phyloP scores from a whole-genome alignment of 1,139 yeast species.

The Yamadazyma triangularis region DNA sequence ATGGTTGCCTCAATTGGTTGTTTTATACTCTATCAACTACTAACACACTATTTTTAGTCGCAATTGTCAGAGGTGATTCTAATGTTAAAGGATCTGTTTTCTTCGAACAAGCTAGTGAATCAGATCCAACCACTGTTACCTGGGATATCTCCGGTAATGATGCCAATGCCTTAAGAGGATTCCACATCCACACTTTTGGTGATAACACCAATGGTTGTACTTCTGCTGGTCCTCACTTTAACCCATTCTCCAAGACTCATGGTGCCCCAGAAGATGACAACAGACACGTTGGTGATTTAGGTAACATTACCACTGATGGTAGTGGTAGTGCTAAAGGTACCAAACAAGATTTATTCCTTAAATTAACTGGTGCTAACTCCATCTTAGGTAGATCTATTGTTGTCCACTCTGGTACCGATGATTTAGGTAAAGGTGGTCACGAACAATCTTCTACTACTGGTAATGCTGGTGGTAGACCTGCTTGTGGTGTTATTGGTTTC shows the following conservation, averaged over 20 bases:
- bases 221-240: conserved; percentile 98
- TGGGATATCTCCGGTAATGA: conserved; percentile 89
- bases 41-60: conserved; percentile 52
- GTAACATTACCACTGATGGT: conserved; percentile 85
- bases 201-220: conserved; percentile 99
- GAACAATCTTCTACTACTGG: conserved; percentile 95
- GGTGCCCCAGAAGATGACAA: conserved; percentile 89
- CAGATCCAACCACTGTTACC: conserved; percentile 76
- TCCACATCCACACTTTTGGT: conserved; percentile 98
- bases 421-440: conserved; percentile 93
- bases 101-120: conserved; percentile 77
- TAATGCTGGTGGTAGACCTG: conserved; percentile 98
- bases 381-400: conserved; percentile 95
- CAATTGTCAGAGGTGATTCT: conserved; percentile 94
- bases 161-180: conserved; percentile 86
- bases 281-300: conserved; percentile 98
- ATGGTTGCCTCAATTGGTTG: background rate
- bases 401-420: conserved; percentile 92
- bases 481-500: conserved; percentile 97
- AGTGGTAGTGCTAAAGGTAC: conserved; percentile 87
- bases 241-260: conserved; percentile 86
- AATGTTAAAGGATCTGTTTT: conserved; percentile 80
- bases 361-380: conserved; percentile 80
- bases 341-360: conserved; percentile 69
- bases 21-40: background rate